phyloP scores from a whole-genome alignment of 768 basidiomycete species.

The Stropharia rugosoannulata region DNA sequence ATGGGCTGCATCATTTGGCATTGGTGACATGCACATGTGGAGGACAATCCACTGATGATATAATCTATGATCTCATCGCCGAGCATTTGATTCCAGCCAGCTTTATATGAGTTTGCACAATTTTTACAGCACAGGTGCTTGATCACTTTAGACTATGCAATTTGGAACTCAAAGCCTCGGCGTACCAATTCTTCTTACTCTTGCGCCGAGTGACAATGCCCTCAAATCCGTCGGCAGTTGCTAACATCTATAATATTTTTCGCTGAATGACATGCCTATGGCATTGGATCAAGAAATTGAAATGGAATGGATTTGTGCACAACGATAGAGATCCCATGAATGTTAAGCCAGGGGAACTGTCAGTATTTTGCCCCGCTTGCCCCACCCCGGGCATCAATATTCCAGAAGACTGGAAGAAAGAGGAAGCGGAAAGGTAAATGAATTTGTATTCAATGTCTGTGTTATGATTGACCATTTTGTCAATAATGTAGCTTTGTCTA shows the following conservation, averaged over 20 bases:
- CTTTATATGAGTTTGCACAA: not conserved
- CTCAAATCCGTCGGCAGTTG: not conserved
- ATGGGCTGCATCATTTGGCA: no score
- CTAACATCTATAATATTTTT: not conserved
- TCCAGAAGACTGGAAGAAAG: slow-evolving; percentile 17
- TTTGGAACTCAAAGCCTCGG: not conserved
- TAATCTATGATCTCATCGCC: not conserved
- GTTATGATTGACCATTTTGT: no score
- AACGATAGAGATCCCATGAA: not conserved
- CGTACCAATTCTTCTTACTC: not conserved
- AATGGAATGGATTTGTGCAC: slow-evolving; percentile 16
- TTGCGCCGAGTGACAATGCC: not conserved
- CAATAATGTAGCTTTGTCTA: not conserved
- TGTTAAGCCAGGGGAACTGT: not conserved
- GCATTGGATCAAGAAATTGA: not conserved
- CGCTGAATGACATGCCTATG: not conserved
- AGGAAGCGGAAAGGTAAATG: not conserved
- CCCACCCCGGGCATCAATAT: slow-evolving; percentile 26
- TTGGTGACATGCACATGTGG: no score
- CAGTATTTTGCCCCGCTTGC: slow-evolving; percentile 23
- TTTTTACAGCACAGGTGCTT: not conserved
- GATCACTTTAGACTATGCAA: not conserved
- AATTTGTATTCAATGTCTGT: no score
- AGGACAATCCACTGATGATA: no score
- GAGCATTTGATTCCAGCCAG: not conserved